These are phyloP conservation scores for Rhypophila decipiens DNA, from an alignment of 495 filamentous ascomycete genomes.

Conservation along the genomic window DNA sequence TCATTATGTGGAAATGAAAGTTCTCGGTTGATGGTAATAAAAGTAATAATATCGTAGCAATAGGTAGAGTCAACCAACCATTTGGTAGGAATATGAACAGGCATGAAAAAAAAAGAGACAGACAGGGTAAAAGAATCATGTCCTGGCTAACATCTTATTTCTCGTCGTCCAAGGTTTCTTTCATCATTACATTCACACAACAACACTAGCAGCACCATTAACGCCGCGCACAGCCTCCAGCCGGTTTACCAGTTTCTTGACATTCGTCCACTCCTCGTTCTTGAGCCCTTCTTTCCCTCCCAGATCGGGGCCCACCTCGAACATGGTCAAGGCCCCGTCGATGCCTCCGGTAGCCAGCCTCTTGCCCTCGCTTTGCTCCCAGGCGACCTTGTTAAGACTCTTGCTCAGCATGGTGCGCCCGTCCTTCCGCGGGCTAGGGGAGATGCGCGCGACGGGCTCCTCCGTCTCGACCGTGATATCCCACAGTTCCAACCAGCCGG, in stretches of 20 bases:
- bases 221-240: slow-evolving; percentile 47
- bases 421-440: slow-evolving; percentile 57
- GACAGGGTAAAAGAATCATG: too few species aligned
- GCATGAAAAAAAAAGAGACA: too few species aligned
- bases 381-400: slow-evolving; percentile 87
- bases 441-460: slow-evolving; percentile 73
- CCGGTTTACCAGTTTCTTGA: slow-evolving; percentile 77
- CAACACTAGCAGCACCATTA: slow-evolving; percentile 16
- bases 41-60: too few species aligned
- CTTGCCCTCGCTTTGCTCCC: slow-evolving; percentile 85
- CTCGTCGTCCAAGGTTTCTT: too few species aligned
- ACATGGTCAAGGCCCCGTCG: slow-evolving; percentile 82
- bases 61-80: too few species aligned
- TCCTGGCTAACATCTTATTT: too few species aligned
- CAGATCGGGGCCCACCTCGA: slow-evolving; percentile 84
- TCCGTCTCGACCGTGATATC: slow-evolving; percentile 89
- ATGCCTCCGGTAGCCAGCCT: slow-evolving; percentile 81
- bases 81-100: too few species aligned
- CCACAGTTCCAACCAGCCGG: slow-evolving; percentile 91
- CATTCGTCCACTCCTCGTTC: slow-evolving; percentile 82
- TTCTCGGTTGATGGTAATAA: too few species aligned
- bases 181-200: slow-evolving; percentile 9
- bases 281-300: slow-evolving; percentile 71
- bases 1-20: too few species aligned
- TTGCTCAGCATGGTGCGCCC: slow-evolving; percentile 57